These are phyloP conservation scores for Tranzscheliella williamsii DNA, from an alignment of 1,284 basidiomycete species.

Conservation along the genomic window DNA sequence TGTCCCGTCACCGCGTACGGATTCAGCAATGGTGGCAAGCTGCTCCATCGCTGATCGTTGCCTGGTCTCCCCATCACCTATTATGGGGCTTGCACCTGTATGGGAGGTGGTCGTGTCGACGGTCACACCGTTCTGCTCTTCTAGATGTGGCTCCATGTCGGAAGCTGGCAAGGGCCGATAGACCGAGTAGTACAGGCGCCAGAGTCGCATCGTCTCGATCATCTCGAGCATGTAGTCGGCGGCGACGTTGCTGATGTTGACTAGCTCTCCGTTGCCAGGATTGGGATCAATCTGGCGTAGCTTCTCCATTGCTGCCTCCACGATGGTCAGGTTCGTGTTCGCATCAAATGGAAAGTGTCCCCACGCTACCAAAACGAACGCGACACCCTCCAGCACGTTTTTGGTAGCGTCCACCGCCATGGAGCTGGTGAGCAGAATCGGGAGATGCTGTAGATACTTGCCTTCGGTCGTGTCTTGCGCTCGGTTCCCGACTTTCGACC, in stretches of 20 bases:
- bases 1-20: no score
- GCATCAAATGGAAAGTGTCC: neutral
- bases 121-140: no score
- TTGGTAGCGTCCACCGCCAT: neutral
- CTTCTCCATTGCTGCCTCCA: neutral
- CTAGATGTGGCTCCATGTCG: no score
- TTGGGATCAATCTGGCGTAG: neutral
- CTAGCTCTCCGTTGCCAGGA: neutral
- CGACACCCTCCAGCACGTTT: neutral
- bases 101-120: no score
- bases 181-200: slow-evolving; percentile 19
- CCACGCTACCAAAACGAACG: neutral
- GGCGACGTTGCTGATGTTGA: slow-evolving; percentile 3
- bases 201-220: slow-evolving; percentile 8
- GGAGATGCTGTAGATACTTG: neutral
- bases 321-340: neutral
- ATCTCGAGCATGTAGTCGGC: slow-evolving; percentile 16
- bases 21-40: neutral
- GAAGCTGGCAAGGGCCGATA: slow-evolving; percentile 6
- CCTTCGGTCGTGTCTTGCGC: neutral
- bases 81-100: no score
- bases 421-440: neutral
- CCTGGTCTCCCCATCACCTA: no score
- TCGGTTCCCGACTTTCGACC: neutral
- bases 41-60: neutral